These are phyloP conservation scores for Lotus japonicus DNA, from an alignment of 306 rosid genomes.

Conservation along the genomic window DNA sequence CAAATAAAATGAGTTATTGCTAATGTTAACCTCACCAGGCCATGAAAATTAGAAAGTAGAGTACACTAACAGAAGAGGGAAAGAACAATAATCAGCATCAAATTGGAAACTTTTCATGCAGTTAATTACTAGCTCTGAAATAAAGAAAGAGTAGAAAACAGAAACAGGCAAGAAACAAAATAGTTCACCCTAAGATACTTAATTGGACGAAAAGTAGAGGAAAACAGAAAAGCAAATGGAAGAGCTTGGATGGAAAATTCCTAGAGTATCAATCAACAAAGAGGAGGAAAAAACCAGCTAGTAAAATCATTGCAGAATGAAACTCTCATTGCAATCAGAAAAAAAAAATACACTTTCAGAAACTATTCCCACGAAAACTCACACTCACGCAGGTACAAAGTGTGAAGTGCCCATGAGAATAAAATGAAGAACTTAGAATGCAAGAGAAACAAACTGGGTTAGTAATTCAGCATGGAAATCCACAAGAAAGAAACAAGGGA, in stretches of 20 bases:
- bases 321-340: neutral
- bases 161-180: neutral
- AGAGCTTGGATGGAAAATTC: neutral
- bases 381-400: no score
- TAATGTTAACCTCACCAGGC: conserved; percentile 17
- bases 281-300: neutral
- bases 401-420: no score
- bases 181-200: conserved; percentile 3
- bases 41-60: neutral
- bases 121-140: conserved; percentile 20
- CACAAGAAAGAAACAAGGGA: neutral
- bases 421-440: no score
- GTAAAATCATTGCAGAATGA: neutral
- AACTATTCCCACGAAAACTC: neutral
- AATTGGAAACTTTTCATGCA: conserved; percentile 4
- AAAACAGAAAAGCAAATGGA: neutral
- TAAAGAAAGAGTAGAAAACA: neutral
- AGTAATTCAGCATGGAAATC: no score
- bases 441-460: no score
- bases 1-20: conserved; percentile 11
- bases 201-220: conserved; percentile 5
- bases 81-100: neutral
- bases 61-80: neutral
- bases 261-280: neutral
- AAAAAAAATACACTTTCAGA: neutral